Conservation (phyloP, 1,284 basidiomycete genomes). For the Cryptococcus wingfieldii region DNA sequence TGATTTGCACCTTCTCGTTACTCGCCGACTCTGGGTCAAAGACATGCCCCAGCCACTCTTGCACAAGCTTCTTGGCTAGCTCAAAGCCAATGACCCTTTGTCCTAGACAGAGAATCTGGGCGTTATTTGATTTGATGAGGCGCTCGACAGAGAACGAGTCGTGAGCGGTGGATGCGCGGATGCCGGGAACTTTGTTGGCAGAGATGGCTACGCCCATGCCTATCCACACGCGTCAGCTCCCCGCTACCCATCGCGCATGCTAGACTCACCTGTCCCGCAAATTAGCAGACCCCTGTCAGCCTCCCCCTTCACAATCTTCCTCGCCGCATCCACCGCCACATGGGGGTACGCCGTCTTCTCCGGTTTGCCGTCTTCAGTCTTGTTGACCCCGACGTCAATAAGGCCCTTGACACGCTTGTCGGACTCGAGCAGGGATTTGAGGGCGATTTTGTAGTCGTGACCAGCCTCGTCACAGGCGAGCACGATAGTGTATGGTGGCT, state of each 20-base stretch:
- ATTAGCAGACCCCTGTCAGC: conserved; percentile 51
- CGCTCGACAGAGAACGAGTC: conserved; percentile 52
- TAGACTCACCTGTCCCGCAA: conserved; percentile 48
- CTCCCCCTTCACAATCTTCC: conserved; percentile 48
- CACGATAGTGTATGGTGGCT: conserved; percentile 36
- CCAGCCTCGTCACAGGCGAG: conserved; percentile 43
- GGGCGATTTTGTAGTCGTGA: conserved; percentile 33
- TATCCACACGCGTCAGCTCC: background rate
- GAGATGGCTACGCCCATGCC: conserved; percentile 48
- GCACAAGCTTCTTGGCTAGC: conserved; percentile 46
- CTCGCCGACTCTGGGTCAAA: conserved; percentile 47
- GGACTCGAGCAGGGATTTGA: conserved; percentile 36
- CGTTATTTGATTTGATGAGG: conserved; percentile 50
- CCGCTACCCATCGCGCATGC: background rate
- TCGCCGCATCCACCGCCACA: conserved; percentile 49
- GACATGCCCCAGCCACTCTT: conserved; percentile 50
- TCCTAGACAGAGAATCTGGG: conserved; percentile 51
- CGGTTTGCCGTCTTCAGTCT: conserved; percentile 15
- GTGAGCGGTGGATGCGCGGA: conserved; percentile 47
- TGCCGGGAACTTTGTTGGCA: conserved; percentile 49
- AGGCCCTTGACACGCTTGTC: conserved; percentile 38
- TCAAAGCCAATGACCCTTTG: conserved; percentile 52
- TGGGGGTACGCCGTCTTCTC: conserved; percentile 51
- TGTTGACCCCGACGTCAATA: conserved; percentile 40
- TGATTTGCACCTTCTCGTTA: conserved; percentile 49